phyloP scores from a whole-genome alignment of 352 stramenopile species.

The Achlya hypogyna region DNA sequence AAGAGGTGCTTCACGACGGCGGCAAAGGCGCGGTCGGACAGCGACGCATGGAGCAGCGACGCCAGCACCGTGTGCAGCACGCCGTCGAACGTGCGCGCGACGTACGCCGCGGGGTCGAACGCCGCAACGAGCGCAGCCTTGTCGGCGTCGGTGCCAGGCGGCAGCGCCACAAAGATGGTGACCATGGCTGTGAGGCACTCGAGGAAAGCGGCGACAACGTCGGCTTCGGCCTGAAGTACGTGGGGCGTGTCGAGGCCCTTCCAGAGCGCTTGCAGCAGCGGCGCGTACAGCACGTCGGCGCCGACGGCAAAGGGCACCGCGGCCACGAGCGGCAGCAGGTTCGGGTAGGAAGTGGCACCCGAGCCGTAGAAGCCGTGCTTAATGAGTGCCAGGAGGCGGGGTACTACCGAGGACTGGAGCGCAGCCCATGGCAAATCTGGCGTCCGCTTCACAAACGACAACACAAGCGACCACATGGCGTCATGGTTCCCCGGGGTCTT shows the following conservation, averaged over 20 bases:
- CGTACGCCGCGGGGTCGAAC: not conserved
- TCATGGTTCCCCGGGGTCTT: conserved; percentile 60
- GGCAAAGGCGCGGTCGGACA: not conserved
- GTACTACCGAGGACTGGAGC: conserved; percentile 44
- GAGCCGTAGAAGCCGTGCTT: conserved; percentile 73
- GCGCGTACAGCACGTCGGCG: conserved; percentile 43
- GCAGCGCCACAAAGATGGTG: conserved; percentile 41
- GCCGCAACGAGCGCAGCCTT: not conserved
- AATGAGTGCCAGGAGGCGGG: conserved; percentile 58
- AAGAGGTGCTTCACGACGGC: not conserved
- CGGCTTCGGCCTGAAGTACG: conserved; percentile 39
- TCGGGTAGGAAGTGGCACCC: conserved; percentile 51
- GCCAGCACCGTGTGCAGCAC: not conserved
- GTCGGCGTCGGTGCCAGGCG: conserved; percentile 13
- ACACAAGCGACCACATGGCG: conserved; percentile 59
- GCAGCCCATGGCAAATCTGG: conserved; percentile 34
- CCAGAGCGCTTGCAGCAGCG: conserved; percentile 53
- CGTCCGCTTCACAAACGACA: conserved; percentile 57
- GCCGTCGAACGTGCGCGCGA: not conserved
- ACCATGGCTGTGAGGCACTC: conserved; percentile 66
- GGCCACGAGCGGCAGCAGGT: conserved; percentile 60
- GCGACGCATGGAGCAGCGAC: not conserved
- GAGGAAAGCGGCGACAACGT: conserved; percentile 50
- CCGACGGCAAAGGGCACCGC: conserved; percentile 53
- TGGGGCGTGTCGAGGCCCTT: conserved; percentile 59